These are phyloP conservation scores for Plantago coronopus DNA, from an alignment of 305 asterid species.

Conservation along the genomic window DNA sequence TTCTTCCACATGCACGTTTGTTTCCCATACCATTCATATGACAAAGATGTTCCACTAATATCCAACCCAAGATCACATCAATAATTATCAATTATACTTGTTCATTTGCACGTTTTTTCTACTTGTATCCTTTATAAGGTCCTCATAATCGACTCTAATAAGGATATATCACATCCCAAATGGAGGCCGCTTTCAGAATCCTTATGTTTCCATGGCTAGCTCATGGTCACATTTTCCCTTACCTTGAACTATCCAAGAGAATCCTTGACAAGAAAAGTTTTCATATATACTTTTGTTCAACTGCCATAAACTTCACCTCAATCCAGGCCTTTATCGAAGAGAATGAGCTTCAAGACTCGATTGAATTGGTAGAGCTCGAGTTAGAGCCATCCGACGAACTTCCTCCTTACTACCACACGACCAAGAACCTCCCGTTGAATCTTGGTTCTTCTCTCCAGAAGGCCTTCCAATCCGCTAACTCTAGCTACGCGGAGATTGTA, in stretches of 20 bases:
- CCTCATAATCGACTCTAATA: too few relatives aligned
- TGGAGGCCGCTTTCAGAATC: neutral
- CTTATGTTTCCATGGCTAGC: conserved; percentile 10
- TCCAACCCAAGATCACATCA: too few relatives aligned
- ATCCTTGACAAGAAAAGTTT: neutral
- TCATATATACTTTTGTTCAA: conserved; percentile 2
- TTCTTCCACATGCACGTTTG: too few relatives aligned
- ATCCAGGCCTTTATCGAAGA: neutral
- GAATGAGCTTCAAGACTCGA: neutral
- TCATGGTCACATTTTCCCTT: conserved; percentile 7
- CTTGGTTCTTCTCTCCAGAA: neutral
- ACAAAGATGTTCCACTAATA: too few relatives aligned
- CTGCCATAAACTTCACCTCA: conserved; percentile 1
- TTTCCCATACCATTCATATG: too few relatives aligned
- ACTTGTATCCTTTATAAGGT: too few relatives aligned
- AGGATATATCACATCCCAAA: too few relatives aligned
- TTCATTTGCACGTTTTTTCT: too few relatives aligned
- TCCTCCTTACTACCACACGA: conserved; percentile 4
- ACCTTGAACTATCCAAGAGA: conserved; percentile 8
- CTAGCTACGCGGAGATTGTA: neutral
- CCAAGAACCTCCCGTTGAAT: conserved; percentile 4
- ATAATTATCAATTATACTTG: too few relatives aligned
- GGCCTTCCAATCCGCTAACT: neutral
- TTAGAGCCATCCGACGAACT: conserved; percentile 6
- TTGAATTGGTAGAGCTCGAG: neutral